Evolutionary conservation across 2,329 filamentous ascomycete species (phyloP).

Genomic region (Venturia pyrina): DNA sequence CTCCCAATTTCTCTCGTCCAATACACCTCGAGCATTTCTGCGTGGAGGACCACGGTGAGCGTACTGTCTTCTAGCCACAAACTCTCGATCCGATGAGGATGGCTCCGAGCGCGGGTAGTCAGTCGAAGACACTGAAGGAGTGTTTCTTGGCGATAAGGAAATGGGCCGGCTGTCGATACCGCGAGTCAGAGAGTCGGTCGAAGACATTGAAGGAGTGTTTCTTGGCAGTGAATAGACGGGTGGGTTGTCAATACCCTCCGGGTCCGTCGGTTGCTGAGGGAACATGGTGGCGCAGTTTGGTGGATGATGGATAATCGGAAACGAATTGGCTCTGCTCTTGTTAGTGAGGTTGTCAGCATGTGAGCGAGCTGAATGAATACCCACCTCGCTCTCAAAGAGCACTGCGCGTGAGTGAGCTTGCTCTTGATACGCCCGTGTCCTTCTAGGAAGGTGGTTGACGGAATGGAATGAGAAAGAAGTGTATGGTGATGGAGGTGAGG

Average conservation of each 20-base stretch:
- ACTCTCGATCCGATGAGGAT: not conserved
- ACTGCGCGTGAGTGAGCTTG: not conserved
- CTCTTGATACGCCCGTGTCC: not conserved
- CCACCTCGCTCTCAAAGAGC: not conserved
- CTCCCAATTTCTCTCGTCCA: not conserved
- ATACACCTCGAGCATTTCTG: too few relatives aligned
- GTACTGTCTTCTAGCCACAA: not conserved
- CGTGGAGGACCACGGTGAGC: not conserved
- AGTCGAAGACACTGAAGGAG: not conserved
- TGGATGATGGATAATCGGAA: not conserved
- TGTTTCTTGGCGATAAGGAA: not conserved
- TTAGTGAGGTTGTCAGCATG: not conserved
- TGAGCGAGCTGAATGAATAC: not conserved
- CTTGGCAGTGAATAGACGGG: not conserved
- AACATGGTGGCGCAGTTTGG: not conserved
- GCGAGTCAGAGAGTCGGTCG: too few relatives aligned
- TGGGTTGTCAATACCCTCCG: not conserved
- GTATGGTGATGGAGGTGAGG: not conserved
- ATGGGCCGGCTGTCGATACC: too few relatives aligned
- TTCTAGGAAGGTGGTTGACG: not conserved
- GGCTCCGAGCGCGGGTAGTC: not conserved
- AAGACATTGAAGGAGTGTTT: too few relatives aligned
- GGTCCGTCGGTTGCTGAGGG: not conserved
- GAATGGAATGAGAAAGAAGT: not conserved
- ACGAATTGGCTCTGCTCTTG: not conserved